Base-by-base conservation (phyloP, 306 rosid genomes). In the Prunus mongolica region DNA sequence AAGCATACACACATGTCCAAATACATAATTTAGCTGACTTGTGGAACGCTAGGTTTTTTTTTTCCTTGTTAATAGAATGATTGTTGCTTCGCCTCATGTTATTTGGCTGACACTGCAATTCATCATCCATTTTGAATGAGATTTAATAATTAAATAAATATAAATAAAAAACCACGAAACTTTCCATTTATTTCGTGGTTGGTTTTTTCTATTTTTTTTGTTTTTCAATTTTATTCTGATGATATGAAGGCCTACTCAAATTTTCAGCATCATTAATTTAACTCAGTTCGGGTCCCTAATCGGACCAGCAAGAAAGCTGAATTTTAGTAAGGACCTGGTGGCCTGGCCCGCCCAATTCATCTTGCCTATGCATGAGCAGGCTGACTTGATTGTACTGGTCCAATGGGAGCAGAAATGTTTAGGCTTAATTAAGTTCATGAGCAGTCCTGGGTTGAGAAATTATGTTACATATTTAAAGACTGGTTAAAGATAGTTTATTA, bases 61-160 rank as follows among this genome's bases (percentile, higher is more conserved):
- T 63, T 78, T 47, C 61, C 67, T 47, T 7, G 44, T 82, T 67
- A 45, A 63, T 82, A 62, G 69, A 70, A 65, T 54, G 19, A 27
- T 60, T 44, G 38, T 22, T 27, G 69, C 57, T 44, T 28, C 60
- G 9, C 38, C 6, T 28, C 65, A 13, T 25, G 65, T 25, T 61
- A 28, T 25, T 56, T 22, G 11, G 22, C 28, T 38, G 63, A 57
- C 63, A 11, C 22, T 57, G 63, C 63, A 6, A 57, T 57, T 24
- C 63, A 20, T 57, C 75, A 32, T 30, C 47, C 8, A 16, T 32
- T 71, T 52, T 54, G 62, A 71, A 55, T 54, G 30, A 34, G 28
- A 57, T 57, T 20, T 3, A 22, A 38, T 38, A 20, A 2, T n/a
- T 20, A n/a, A 9, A 9, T 8, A 10, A 1, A n/a, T 54, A 8